Evolutionary conservation across 108 stramenopile species (phyloP).

Genomic region (Chaetoceros tenuissimus): DNA sequence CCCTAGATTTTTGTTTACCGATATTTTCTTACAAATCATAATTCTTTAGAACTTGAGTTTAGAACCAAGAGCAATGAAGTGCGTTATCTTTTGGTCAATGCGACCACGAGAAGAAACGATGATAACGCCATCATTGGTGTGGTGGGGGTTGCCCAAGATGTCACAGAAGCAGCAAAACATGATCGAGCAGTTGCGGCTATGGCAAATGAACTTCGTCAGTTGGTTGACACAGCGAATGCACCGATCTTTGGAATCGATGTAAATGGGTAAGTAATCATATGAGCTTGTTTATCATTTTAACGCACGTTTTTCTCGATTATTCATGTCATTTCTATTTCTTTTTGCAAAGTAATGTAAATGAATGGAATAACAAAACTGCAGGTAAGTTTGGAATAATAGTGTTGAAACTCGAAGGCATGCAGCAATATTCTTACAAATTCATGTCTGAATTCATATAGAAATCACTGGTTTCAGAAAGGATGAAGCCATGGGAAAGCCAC

Average conservation of each 20-base stretch:
- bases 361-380: constrained; percentile 43
- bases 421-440: no score
- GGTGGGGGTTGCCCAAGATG: constrained; percentile 68
- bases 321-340: not conserved
- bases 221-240: constrained; percentile 75
- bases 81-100: constrained; percentile 55
- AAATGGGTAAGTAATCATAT: constrained; percentile 66
- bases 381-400: no score
- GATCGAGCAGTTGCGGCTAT: constrained; percentile 51
- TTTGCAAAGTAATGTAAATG: constrained; percentile 31
- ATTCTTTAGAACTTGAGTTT: constrained; percentile 52
- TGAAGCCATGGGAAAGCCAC: constrained; percentile 28
- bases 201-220: constrained; percentile 52
- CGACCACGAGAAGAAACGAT: constrained; percentile 55
- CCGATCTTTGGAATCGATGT: constrained; percentile 76
- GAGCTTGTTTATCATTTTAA: constrained; percentile 34
- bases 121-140: constrained; percentile 57
- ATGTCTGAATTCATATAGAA: no score
- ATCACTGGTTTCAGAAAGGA: constrained; percentile 18
- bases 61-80: constrained; percentile 33
- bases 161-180: constrained; percentile 51
- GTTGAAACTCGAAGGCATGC: no score
- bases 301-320: no score
- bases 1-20: no score
- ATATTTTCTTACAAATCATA: no score